phyloP scores from a whole-genome alignment of 2,329 filamentous ascomycete species.

The Verruconis gallopava region DNA sequence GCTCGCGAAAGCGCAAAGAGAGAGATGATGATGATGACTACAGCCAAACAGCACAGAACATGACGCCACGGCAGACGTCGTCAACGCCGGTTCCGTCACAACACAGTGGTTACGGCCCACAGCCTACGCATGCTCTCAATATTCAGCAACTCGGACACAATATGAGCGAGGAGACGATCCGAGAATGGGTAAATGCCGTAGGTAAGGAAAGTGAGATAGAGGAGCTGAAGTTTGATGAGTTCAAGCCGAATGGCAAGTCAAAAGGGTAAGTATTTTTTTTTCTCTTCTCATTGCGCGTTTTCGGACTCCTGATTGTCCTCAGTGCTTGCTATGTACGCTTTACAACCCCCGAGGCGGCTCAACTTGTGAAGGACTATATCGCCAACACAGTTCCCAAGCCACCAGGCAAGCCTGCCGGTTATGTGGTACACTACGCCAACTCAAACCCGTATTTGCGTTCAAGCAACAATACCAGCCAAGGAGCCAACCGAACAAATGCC shows the following conservation, averaged over 20 bases:
- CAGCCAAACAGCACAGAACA: background rate
- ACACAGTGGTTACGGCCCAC: slow-evolving; percentile 1
- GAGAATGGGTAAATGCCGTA: slow-evolving; percentile 72
- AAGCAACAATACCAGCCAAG: slow-evolving; percentile 1
- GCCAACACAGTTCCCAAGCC: slow-evolving; percentile 37
- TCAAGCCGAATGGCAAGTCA: slow-evolving; percentile 98
- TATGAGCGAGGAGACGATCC: slow-evolving; percentile 79
- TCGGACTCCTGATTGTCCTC: slow-evolving; percentile 34
- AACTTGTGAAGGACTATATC: slow-evolving; percentile 43
- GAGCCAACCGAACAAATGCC: background rate
- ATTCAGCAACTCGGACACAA: slow-evolving; percentile 6
- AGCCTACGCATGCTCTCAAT: slow-evolving; percentile 6
- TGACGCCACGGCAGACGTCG: slow-evolving; percentile 4
- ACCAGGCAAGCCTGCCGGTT: slow-evolving; percentile 19
- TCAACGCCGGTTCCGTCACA: slow-evolving; percentile 1
- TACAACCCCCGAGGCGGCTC: slow-evolving; percentile 54
- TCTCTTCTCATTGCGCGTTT: background rate
- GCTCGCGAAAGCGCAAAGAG: slow-evolving; percentile 8
- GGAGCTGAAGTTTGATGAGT: slow-evolving; percentile 93
- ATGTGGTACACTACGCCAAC: slow-evolving; percentile 5
- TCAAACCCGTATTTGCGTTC: slow-evolving; percentile 8
- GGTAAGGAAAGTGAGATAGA: slow-evolving; percentile 72
- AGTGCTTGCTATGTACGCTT: slow-evolving; percentile 74
- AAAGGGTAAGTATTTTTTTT: slow-evolving; percentile 58
- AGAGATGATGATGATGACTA: slow-evolving; percentile 8